Evolutionary conservation across 352 stramenopile species (phyloP), one percentile per base, ranked within the genome.

Genomic region (Phytopythium helicoides): DNA sequence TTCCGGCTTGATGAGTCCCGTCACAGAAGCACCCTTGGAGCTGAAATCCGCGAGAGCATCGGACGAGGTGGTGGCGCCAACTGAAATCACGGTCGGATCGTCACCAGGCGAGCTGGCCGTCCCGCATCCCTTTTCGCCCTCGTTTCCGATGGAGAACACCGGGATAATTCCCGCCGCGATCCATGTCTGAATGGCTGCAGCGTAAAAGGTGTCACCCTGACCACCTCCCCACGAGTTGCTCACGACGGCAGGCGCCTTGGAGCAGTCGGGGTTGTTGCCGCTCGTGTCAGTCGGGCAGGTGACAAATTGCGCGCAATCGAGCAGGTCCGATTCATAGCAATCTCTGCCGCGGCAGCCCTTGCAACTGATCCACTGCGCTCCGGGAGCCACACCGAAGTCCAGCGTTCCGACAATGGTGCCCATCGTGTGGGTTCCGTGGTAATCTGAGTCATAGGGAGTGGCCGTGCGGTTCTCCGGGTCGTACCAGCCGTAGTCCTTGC

Each of bases 301-400:
- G 25, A 68, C 48, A 39, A 64, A 64, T 51, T 87, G 60, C 3
- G 53, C 58, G 54, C 73, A 87, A 15, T 55, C 45, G 10, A 66
- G 56, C 28, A 87, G 26, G 7, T 74, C 42, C 8, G 64, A 71
- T 35, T 68, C 44, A 57, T 42, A 47, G 42, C 53, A 60, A 2
- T n/a, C 40, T 4, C n/a, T 25, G 10, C 3, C 25, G 9, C 48
- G 39, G 19, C 47, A 62, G 6, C 36, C 60, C 15, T 42, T 40
- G 48, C 55, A 68, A 2, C 46, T 40, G 19, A 68, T 68, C 60
- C 60, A 68, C 25, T 41, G 50, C 0, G 48, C 60, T 12, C 54
- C 54, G 2, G 60, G 60, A 1, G 54, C 60, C 19, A 64, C 48
- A 33, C 28, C 28, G 28, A 33, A 33, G 28, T 9, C 9, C 28